Percentiles rank a stretch among this genome's conserved stretches.
Evolutionary conservation across 495 filamentous ascomycete genomes (phyloP).

Genomic region (Daldinia vernicosa): DNA sequence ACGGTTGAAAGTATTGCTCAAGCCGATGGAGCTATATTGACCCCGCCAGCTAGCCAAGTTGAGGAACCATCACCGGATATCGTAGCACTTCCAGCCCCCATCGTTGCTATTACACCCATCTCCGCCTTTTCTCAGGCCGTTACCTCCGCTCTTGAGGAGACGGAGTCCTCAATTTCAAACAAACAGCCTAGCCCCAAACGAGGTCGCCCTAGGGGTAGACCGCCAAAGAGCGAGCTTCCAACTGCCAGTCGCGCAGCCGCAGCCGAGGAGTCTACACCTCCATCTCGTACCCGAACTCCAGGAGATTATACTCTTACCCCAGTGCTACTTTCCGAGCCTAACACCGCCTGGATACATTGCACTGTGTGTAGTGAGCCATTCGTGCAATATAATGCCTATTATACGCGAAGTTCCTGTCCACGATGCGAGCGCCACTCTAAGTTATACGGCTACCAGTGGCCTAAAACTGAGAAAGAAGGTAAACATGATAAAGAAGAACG

Average conservation of each 20-base stretch:
- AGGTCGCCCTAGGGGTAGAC: constrained; percentile 35
- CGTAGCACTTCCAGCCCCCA: constrained; percentile 5
- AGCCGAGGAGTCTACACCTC: constrained; percentile 27
- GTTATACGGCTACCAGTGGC: constrained; percentile 94
- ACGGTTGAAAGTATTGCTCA: constrained; percentile 16
- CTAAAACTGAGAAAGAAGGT: constrained; percentile 85
- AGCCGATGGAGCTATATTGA: neutral
- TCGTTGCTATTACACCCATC: neutral
- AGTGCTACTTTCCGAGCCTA: constrained; percentile 73
- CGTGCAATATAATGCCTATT: constrained; percentile 86
- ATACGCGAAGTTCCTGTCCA: constrained; percentile 82
- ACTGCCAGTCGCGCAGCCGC: neutral
- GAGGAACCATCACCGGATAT: constrained; percentile 10
- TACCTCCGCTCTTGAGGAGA: neutral
- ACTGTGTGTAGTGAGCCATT: constrained; percentile 82
- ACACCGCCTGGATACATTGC: constrained; percentile 86
- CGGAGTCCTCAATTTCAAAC: neutral
- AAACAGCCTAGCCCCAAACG: constrained; percentile 22
- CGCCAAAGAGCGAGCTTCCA: constrained; percentile 17
- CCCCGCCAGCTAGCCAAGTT: constrained; percentile 9
- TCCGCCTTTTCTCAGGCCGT: neutral
- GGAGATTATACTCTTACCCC: constrained; percentile 83
- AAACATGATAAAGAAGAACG: constrained; percentile 78
- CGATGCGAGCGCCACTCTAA: constrained; percentile 96
- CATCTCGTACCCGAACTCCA: constrained; percentile 62